Evolutionary conservation across 805 yeast genomes (phyloP), one percentile per base, ranked within the genome.

Genomic region (Myxozyma melibiosi): DNA sequence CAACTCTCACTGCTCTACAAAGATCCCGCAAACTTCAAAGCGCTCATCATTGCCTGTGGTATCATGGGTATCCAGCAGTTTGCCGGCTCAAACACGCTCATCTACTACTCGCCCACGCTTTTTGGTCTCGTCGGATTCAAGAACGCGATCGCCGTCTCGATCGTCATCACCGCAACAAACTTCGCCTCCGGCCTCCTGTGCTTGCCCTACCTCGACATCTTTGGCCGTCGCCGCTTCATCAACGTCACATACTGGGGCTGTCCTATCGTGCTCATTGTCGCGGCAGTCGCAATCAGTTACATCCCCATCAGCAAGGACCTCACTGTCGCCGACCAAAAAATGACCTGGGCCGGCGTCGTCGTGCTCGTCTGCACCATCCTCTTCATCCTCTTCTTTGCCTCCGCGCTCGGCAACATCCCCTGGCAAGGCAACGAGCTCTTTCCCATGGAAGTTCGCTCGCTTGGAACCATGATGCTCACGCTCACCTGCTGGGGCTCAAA

Each of bases 381-480:
- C 34, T 92, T 77, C 69, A 96, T 90, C 43, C 96, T 96, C 3
- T 83, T 86, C 51, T 91, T 90, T 70, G 96, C 97, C 46, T 77
- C 89, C 63, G 97, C 97, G 65, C 88, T 91, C 65, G 98, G 98
- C 74, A 90, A 91, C 72, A 92, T 89, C 55, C 97, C 97, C 56
- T 91, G 98, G 98, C 96, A 91, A 69, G 97, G 92, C 69, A 86
- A 91, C 57, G 98, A 91, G 73, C 75, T 91, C 69, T 90, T 92
- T 76, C 95, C 97, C 33, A 96, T 90, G 78, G 82, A n/a, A n/a
- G n/a, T n/a, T n/a, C n/a, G n/a, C n/a, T n/a, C n/a, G n/a, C n/a
- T n/a, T n/a, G n/a, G n/a, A 84, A 84, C 89, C 9, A 88, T 96
- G 58, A 85, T 82, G 67, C 89, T 96, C 2, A 88, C 97, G 13